phyloP scores from a whole-genome alignment of 352 stramenopile species.

The Globisporangium lucens region DNA sequence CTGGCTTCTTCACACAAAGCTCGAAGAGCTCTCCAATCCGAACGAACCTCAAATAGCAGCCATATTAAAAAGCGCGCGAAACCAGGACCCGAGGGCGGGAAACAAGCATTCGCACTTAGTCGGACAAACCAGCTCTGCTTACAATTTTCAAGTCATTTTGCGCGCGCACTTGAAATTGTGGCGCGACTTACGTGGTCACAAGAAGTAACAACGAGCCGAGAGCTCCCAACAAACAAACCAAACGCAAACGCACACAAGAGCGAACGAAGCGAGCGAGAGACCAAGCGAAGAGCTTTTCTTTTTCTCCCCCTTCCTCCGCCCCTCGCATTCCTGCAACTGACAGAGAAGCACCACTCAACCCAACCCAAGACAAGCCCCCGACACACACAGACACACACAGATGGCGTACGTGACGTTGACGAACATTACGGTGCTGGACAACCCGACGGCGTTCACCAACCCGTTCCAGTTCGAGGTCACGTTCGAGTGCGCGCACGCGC shows the following conservation, averaged over 20 bases:
- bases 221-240: slow-evolving; percentile 1
- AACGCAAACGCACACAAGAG: not conserved
- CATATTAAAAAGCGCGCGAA: slow-evolving; percentile 10
- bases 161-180: not conserved
- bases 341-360: not conserved
- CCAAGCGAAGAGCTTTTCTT: not conserved
- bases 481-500: slow-evolving; percentile 97
- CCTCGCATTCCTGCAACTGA: not conserved
- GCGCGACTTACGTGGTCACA: not conserved
- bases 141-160: slow-evolving; percentile 10
- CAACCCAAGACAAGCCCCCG: not conserved
- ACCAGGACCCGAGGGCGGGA: slow-evolving; percentile 6
- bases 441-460: slow-evolving; percentile 97
- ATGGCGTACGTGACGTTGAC: slow-evolving; percentile 90
- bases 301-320: slow-evolving; percentile 1
- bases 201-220: not conserved
- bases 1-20: not conserved
- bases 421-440: slow-evolving; percentile 97
- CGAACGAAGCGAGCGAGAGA: not conserved
- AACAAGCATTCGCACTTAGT: slow-evolving; percentile 5
- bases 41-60: not conserved
- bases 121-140: not conserved
- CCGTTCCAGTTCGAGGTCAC: slow-evolving; percentile 99
- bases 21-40: not conserved
- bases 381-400: not conserved